Evolutionary conservation across 1,284 basidiomycete genomes (phyloP).

Genomic region (Tausonia pullulans): DNA sequence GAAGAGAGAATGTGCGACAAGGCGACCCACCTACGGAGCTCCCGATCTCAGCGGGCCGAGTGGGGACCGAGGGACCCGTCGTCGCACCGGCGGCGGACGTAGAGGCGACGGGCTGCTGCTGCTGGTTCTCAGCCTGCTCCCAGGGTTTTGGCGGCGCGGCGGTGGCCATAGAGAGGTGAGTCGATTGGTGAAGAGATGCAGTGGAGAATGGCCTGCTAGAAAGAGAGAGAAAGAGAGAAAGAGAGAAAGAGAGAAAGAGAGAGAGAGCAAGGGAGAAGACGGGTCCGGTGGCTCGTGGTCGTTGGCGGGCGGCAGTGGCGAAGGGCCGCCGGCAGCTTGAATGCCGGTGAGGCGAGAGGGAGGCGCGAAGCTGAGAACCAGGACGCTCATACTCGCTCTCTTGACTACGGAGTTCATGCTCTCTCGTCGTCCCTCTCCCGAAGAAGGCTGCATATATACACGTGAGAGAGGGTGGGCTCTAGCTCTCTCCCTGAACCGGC

Average conservation of each 20-base stretch:
- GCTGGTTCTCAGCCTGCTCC: conserved; percentile 42
- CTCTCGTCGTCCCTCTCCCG: too few species aligned
- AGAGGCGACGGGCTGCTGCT: conserved; percentile 19
- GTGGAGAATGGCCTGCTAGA: too few species aligned
- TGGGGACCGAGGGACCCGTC: conserved; percentile 29
- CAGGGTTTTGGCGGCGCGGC: conserved; percentile 78
- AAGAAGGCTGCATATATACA: too few species aligned
- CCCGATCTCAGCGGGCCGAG: conserved; percentile 31
- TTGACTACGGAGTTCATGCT: too few species aligned
- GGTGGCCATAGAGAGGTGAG: not conserved
- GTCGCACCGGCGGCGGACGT: conserved; percentile 20
- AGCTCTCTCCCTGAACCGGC: too few species aligned
- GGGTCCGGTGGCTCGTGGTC: too few species aligned
- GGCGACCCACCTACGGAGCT: not conserved
- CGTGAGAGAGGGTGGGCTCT: too few species aligned
- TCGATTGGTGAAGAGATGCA: not conserved
- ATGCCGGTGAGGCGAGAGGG: too few species aligned
- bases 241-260: not conserved
- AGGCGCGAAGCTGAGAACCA: too few species aligned
- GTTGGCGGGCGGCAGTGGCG: too few species aligned
- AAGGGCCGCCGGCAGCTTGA: too few species aligned
- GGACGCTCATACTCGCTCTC: too few species aligned
- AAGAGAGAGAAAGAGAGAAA: not conserved
- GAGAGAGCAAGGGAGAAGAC: not conserved
- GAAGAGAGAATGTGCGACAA: conserved; percentile 22